Evolutionary conservation across 768 basidiomycete genomes (phyloP).

Genomic region (Sistotremastrum suecicum): DNA sequence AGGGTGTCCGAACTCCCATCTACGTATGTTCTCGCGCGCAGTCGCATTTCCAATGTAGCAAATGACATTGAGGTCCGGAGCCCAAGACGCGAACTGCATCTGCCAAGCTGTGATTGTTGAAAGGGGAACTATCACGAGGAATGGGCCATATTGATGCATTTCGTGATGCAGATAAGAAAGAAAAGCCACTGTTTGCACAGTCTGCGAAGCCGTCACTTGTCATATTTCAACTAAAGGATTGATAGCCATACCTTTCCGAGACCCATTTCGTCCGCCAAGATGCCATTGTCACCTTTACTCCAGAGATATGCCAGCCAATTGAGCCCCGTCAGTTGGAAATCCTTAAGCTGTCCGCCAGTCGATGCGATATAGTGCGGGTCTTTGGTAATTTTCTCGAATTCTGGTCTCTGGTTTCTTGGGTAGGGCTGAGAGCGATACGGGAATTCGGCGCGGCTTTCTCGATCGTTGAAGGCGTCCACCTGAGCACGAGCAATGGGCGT

Average conservation of each 20-base stretch:
- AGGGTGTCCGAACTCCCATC: conserved; percentile 77
- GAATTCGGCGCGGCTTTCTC: conserved; percentile 67
- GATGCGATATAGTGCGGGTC: conserved; percentile 74
- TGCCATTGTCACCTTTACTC: conserved; percentile 91
- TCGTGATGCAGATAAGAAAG: conserved; percentile 91
- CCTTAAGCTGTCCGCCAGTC: conserved; percentile 82
- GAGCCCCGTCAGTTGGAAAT: conserved; percentile 94
- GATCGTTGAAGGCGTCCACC: conserved; percentile 63
- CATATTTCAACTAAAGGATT: background rate
- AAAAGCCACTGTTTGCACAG: conserved; percentile 92
- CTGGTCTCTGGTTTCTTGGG: conserved; percentile 50
- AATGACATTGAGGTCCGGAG: conserved; percentile 92
- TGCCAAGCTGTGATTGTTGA: conserved; percentile 99
- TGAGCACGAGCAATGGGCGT: conserved; percentile 61
- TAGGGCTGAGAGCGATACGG: conserved; percentile 75
- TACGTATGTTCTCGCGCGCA: conserved; percentile 83
- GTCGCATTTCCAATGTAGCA: conserved; percentile 86
- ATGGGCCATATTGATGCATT: conserved; percentile 87
- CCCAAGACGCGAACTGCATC: conserved; percentile 86
- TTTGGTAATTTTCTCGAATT: conserved; percentile 68
- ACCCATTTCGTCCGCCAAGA: conserved; percentile 99
- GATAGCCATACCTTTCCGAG: conserved; percentile 64
- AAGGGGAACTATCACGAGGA: conserved; percentile 92
- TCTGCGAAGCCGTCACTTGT: conserved; percentile 27
- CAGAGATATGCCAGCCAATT: conserved; percentile 99